phyloP scores from a whole-genome alignment of 768 basidiomycete genomes.

The Lactarius psammicola region DNA sequence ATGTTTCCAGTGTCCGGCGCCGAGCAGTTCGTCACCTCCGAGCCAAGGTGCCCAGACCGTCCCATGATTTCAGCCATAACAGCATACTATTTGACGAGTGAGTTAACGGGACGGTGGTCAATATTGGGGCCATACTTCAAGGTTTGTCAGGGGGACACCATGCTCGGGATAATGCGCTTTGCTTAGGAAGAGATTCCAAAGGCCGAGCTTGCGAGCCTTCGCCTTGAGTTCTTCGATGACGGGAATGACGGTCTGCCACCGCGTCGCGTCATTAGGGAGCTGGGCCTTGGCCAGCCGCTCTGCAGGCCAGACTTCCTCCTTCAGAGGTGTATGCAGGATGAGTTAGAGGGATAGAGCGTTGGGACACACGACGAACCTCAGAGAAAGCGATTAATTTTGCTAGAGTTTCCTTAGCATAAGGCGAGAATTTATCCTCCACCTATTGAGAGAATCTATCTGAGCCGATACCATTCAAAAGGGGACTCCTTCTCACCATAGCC shows the following conservation, averaged over 20 bases:
- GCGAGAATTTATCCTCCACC: conserved; percentile 92
- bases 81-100: conserved; percentile 61
- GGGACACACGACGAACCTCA: conserved; percentile 49
- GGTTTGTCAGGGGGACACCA: conserved; percentile 87
- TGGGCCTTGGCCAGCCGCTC: conserved; percentile 75
- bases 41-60: conserved; percentile 74
- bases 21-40: conserved; percentile 89
- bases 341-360: background rate
- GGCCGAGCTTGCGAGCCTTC: conserved; percentile 82
- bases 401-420: conserved; percentile 83
- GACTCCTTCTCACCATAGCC: conserved; percentile 60
- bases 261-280: conserved; percentile 66
- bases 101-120: background rate
- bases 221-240: conserved; percentile 81
- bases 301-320: conserved; percentile 90
- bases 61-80: conserved; percentile 97
- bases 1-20: conserved; percentile 99
- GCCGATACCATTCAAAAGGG: background rate
- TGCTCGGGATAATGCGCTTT: conserved; percentile 88
- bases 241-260: conserved; percentile 85
- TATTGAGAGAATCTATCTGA: conserved; percentile 35
- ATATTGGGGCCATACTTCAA: conserved; percentile 61
- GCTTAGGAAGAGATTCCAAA: conserved; percentile 98
- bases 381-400: conserved; percentile 82
- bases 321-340: background rate